Evolutionary conservation across 495 filamentous ascomycete species (phyloP), one percentile per base, ranked within the genome.

Genomic region (Aspergillus incahuasiensis): DNA sequence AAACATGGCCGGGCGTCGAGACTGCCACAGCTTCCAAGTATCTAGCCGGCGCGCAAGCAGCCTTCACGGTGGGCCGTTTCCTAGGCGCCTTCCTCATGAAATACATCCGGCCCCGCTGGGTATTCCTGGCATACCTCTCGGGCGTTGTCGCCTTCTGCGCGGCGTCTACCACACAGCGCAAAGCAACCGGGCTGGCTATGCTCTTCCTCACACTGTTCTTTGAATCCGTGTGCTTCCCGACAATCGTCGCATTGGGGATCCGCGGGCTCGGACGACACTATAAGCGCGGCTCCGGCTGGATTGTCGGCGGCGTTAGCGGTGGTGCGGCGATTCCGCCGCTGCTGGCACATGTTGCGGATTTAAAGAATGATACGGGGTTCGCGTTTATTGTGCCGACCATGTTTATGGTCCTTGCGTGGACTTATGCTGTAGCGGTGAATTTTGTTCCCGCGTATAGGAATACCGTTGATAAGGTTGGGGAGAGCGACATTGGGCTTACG

Each of bases 51-150:
- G 86, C 80, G 0, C 87, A 90, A 62, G 85, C 78, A 2, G 70
- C 79, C 35, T 91, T 87, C 59, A 83, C 86, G 5, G 67, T 83
- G 35, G 84, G 82, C 39, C 82, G 86, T 15, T 89, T 90, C 73
- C 41, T 71, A 7, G 79, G 79, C 0, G 69, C 75, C 0, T 68
- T 69, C 0, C 51, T 81, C 0, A 82, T 82, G 79, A 77, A 74
- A 54, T 82, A 67, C 58, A 61, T 77, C 39, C 71, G 70, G n/a
- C 73, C 79, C 3, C 73, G 81, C 20, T 78, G 67, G 64, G 74
- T 82, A 0, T 79, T 84, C 54, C 49, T 82, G 1, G 66, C 64
- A 1, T 76, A 72, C 57, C 45, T 75, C 6, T 68, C 68, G 0
- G 62, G 64, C 51, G 66, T 64, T 28, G 74, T 79, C 18, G 71